These are phyloP conservation scores for Emydomyces testavorans DNA, from an alignment of 2,329 filamentous ascomycete species.

Conservation along the genomic window DNA sequence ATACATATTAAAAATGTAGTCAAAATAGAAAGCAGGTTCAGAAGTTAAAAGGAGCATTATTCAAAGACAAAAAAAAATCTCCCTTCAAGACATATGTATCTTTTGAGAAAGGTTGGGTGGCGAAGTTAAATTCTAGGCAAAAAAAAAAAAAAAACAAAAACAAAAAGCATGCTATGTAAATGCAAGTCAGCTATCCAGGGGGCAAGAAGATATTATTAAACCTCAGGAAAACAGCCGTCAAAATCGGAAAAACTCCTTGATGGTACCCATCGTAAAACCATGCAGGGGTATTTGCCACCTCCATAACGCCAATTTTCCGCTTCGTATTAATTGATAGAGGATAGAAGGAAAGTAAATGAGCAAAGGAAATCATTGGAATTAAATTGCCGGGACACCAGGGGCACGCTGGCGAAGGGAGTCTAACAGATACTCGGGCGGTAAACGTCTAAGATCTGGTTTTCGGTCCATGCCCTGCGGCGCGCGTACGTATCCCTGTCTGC, in stretches of 20 bases:
- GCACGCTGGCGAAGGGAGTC: conserved; percentile 30
- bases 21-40: not conserved
- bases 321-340: conserved; percentile 10
- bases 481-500: conserved; percentile 37
- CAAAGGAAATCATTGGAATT: conserved; percentile 10
- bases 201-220: not conserved
- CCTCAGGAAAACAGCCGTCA: not conserved
- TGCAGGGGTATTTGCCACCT: conserved; percentile 11
- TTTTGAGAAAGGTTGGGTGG: not conserved
- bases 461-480: conserved; percentile 38
- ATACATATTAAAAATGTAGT: too few species aligned
- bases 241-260: not conserved
- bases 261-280: conserved; percentile 1
- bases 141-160: not conserved
- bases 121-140: conserved; percentile 4
- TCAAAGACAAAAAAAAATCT: not conserved
- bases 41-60: conserved; percentile 2
- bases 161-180: not conserved
- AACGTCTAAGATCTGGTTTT: conserved; percentile 35
- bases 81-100: conserved; percentile 3
- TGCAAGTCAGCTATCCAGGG: not conserved
- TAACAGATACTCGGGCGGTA: conserved; percentile 39
- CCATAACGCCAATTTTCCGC: conserved; percentile 10
- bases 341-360: not conserved
- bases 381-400: conserved; percentile 29